Conservation (phyloP, 192 early-diverging fungal genomes). For the Coemansia sp. region DNA sequence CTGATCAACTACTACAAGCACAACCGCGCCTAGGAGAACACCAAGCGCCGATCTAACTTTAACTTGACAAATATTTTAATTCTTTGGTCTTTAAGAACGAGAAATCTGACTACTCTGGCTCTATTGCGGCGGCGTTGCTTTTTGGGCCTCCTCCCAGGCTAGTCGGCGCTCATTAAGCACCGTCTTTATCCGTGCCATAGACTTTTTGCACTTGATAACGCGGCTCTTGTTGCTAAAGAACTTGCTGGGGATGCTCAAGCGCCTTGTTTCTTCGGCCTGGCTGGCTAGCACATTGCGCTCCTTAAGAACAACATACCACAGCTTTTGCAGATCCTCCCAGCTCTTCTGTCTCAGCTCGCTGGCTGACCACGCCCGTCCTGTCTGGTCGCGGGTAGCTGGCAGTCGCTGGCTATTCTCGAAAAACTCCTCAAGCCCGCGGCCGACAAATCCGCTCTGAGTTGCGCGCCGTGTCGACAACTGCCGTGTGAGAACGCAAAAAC, state of each 20-base stretch:
- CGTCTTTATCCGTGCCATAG: slow-evolving; percentile 81
- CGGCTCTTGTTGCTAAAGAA: slow-evolving; percentile 66
- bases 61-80: not conserved
- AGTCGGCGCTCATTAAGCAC: slow-evolving; percentile 73
- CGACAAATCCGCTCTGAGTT: slow-evolving; percentile 52
- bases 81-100: not conserved
- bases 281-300: slow-evolving; percentile 80
- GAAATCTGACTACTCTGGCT: not conserved
- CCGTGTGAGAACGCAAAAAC: slow-evolving; percentile 25
- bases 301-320: slow-evolving; percentile 90
- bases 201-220: slow-evolving; percentile 75
- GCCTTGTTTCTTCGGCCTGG: slow-evolving; percentile 66
- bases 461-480: slow-evolving; percentile 44
- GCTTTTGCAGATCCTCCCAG: slow-evolving; percentile 95
- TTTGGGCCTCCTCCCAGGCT: slow-evolving; percentile 62
- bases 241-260: slow-evolving; percentile 57
- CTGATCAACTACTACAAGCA: slow-evolving; percentile 91
- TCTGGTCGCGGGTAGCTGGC: slow-evolving; percentile 52
- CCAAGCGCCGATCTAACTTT: not conserved
- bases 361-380: slow-evolving; percentile 84
- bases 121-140: not conserved
- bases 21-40: slow-evolving; percentile 34
- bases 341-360: slow-evolving; percentile 88
- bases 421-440: slow-evolving; percentile 65
- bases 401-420: slow-evolving; percentile 59